Base-by-base conservation (phyloP, 1,284 basidiomycete genomes). In the Cryptococcus sp. region DNA sequence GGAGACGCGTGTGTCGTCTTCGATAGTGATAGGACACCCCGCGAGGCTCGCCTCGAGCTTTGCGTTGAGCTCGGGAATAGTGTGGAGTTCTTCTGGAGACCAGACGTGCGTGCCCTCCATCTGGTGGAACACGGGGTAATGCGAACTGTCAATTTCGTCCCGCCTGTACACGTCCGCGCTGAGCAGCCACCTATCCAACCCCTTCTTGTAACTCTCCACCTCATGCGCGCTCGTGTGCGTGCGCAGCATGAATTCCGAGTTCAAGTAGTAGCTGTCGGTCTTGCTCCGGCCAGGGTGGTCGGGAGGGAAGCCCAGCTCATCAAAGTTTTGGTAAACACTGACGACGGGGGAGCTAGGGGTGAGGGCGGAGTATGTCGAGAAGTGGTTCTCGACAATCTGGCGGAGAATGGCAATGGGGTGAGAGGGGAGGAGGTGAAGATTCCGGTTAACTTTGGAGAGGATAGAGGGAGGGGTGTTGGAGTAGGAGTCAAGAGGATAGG, bases 51-150 rank as follows among this genome's bases (percentile, higher is more conserved):
- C 76, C 40, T 82, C 80, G 23, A 97, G 82, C 42, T 79, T 78
- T 38, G 78, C 82, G 65, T 91, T 82, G 50, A 81, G 73, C 21
- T 70, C 63, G 4, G 70, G 68, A 0, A 83, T 70, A 16, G 75
- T 70, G 16, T 65, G 57, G 55, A 81, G 88, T 15, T 71, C 63
- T 2, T 44, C 12, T 2, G 76, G 80, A 61, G 63, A 82, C 80
- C 53, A 93, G 50, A 97, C 85, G 44, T 86, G 82, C 20, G 94
- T 92, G 35, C 95, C 96, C 76, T 99, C 96, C 80, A 97, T 92
- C 78, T 99, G 96, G 78, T 99, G 96, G 76, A 99, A 99, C 45
- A 97, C 89, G 18, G 96, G 96, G 76, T 98, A 98, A 77, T 99
- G 96, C 11, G 88, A 90, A 20, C 85, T 83, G 79, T 99, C 96